A percentile compares a stretch with the other conserved stretches of the same genome.
Evolutionary conservation across 768 basidiomycete species (phyloP).

Genomic region (Amanita rubescens): DNA sequence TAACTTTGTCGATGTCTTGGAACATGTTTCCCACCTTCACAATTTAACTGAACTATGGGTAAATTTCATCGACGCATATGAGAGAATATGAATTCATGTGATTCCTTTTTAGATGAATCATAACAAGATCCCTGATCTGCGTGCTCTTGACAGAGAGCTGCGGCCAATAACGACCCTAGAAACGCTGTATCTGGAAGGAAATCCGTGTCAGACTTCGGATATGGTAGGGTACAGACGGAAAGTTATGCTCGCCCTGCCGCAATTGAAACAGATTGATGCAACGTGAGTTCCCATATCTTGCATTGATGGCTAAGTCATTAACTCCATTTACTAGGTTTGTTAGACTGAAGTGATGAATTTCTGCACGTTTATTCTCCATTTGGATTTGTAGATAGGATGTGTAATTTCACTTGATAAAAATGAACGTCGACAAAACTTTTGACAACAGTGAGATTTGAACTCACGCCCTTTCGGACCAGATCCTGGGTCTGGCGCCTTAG

Average conservation of each 20-base stretch:
- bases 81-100: neutral
- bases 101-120: constrained; percentile 63
- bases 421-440: constrained; percentile 1
- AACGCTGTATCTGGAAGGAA: constrained; percentile 93
- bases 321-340: neutral
- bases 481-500: constrained; percentile 53
- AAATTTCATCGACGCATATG: constrained; percentile 15
- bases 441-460: constrained; percentile 30
- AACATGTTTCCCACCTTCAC: constrained; percentile 73
- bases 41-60: constrained; percentile 95
- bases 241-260: constrained; percentile 80
- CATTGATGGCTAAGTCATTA: neutral
- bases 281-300: constrained; percentile 55
- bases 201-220: constrained; percentile 82
- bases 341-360: neutral
- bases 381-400: neutral
- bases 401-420: neutral
- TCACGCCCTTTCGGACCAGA: constrained; percentile 31
- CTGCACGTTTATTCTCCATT: neutral
- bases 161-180: constrained; percentile 51
- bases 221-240: constrained; percentile 80
- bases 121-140: constrained; percentile 74
- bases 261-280: constrained; percentile 91
- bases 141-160: constrained; percentile 61
- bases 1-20: constrained; percentile 74